Evolutionary conservation across 108 stramenopile species (phyloP), one percentile per base, ranked within the genome.

Genomic region (Cyclostephanos tholiformis): DNA sequence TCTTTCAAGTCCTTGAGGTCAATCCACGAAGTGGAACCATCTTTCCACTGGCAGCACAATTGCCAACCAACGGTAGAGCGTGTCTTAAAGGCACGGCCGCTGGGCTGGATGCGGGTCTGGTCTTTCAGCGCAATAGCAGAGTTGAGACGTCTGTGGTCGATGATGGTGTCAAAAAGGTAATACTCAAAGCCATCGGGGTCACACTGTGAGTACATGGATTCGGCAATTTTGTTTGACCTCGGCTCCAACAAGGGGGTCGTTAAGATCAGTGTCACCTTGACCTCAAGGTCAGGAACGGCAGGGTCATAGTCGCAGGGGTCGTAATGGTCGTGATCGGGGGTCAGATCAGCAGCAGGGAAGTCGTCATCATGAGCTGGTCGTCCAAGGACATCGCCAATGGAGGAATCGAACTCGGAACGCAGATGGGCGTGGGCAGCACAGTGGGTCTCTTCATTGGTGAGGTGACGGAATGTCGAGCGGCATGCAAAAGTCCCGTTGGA

Each of bases 171-270:
- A 4, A 32, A 32, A 32, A n/a, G 32, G 32, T 32, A 32, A 32
- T 32, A 32, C 32, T 32, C 32, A 32, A 32, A 32, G 32, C 32
- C 32, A 4, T 32, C 32, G 32, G 32, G 32, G 32, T 32, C 32
- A 32, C 32, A 32, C 32, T 32, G 32, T 32, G 32, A 32, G 32
- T 32, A 32, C 32, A 32, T 32, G 0, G 26, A 35, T 14, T 49
- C 62, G 0, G 72, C 69, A 56, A 77, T 67, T 2, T 23, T 26
- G 32, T 77, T 77, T 17, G 0, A 84, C 78, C 22, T 79, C 72
- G 16, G 72, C 61, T 14, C 57, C 36, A 20, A 86, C 36, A 14
- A 67, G 67, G 14, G 61, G n/a, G 56, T 85, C 84, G 32, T 43
- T 38, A 2, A 6, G 35, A 0, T 67, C 67, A 17, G 43, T 4